Evolutionary conservation across 306 rosid genomes (phyloP).

Genomic region (Oxytropis ochrocephala): DNA sequence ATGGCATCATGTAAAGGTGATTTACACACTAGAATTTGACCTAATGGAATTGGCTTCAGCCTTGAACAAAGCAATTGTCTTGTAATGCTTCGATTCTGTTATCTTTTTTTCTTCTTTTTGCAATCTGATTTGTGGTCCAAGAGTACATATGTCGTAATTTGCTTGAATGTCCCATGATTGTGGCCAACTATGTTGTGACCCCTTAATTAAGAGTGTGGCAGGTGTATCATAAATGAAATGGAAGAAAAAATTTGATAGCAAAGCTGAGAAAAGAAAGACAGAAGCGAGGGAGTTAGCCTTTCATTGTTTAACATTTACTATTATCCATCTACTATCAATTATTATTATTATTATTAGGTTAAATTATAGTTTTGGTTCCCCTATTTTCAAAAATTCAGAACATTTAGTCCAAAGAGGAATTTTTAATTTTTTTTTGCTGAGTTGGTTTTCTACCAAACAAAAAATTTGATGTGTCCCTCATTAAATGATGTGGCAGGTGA

Average conservation of each 20-base stretch:
- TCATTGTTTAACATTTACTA: no score
- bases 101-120: background rate
- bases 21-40: conserved; percentile 12
- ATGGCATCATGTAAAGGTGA: conserved; percentile 23
- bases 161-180: conserved; percentile 1
- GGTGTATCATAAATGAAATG: background rate
- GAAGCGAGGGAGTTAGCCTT: no score
- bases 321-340: no score
- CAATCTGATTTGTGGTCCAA: background rate
- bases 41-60: background rate
- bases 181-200: background rate
- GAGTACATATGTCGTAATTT: background rate
- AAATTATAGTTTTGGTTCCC: no score
- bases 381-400: no score
- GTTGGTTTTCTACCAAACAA: no score
- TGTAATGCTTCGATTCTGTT: background rate
- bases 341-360: no score
- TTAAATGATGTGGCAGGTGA: no score
- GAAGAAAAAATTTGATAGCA: background rate
- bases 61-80: background rate
- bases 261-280: background rate
- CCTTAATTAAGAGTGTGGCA: background rate
- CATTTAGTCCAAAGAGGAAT: no score
- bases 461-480: no score
- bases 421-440: no score